Conservation (phyloP, 2,329 filamentous ascomycete species). For the Penicillium sp. region DNA sequence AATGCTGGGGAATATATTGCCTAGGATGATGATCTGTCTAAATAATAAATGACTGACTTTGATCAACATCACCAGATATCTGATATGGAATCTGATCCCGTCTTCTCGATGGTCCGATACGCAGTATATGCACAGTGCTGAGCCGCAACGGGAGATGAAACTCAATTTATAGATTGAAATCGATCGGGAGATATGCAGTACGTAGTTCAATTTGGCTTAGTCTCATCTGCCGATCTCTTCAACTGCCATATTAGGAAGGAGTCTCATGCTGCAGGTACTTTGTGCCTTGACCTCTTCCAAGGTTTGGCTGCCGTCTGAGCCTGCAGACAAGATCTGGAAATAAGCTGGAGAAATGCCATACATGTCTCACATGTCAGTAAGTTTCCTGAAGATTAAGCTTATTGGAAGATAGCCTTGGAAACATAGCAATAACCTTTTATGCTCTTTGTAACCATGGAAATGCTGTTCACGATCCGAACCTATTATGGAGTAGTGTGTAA, state of each 20-base stretch:
- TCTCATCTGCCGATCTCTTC: not conserved
- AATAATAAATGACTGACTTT: too few species aligned
- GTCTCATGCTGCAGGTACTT: constrained; percentile 1
- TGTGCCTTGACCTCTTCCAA: constrained; percentile 3
- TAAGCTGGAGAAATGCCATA: not conserved
- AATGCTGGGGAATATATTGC: not conserved
- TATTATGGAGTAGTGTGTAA: too few species aligned
- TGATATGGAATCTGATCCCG: too few species aligned
- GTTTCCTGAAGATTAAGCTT: too few species aligned
- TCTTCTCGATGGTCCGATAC: not conserved
- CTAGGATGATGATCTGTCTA: not conserved
- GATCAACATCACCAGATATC: too few species aligned
- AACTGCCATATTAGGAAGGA: constrained; percentile 6
- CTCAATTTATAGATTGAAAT: not conserved
- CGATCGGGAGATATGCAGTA: not conserved
- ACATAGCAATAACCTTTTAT: not conserved
- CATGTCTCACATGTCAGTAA: too few species aligned
- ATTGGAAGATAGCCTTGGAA: not conserved
- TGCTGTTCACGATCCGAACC: too few species aligned
- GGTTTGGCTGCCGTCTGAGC: too few species aligned
- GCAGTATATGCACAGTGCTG: too few species aligned
- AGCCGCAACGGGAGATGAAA: not conserved
- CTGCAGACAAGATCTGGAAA: constrained; percentile 5
- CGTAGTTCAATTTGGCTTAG: not conserved
- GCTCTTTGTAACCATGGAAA: not conserved